phyloP scores from a whole-genome alignment of 495 filamentous ascomycete species.

The Articulospora tetracladia region DNA sequence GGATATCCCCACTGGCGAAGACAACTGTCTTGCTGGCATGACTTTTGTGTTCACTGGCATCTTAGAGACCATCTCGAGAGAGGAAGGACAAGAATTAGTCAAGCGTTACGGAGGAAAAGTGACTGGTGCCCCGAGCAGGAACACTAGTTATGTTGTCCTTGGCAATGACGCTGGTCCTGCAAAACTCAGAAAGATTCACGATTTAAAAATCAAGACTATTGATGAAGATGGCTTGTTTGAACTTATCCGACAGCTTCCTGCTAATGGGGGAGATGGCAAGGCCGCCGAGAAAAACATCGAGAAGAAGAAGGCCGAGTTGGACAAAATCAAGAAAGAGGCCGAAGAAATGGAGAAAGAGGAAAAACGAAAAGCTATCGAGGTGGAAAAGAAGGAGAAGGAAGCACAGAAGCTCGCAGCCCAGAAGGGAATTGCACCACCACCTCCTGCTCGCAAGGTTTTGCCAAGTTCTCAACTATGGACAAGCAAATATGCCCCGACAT shows the following conservation, averaged over 20 bases:
- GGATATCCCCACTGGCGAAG: constrained; percentile 77
- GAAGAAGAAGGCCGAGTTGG: constrained; percentile 77
- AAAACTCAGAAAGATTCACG: constrained; percentile 83
- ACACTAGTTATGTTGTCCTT: constrained; percentile 90
- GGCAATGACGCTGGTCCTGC: constrained; percentile 88
- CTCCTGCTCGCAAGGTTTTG: constrained; percentile 26
- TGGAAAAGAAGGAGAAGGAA: constrained; percentile 44
- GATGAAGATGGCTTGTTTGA: constrained; percentile 89
- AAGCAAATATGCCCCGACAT: constrained; percentile 86
- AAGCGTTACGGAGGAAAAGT: constrained; percentile 94
- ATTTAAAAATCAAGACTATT: constrained; percentile 80
- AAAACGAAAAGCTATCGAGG: constrained; percentile 47
- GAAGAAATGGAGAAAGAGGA: constrained; percentile 74
- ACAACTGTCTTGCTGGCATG: constrained; percentile 90
- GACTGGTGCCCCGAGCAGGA: constrained; percentile 77
- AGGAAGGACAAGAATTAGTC: constrained; percentile 83
- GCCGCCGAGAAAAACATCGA: constrained; percentile 80
- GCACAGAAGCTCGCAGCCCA: constrained; percentile 37
- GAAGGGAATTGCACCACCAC: constrained; percentile 28
- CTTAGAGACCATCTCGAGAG: constrained; percentile 70
- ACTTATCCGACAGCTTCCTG: constrained; percentile 78
- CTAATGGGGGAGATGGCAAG: constrained; percentile 79
- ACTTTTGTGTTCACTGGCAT: constrained; percentile 97
- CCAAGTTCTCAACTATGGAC: constrained; percentile 76
- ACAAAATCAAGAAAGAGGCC: constrained; percentile 71